phyloP scores from a whole-genome alignment of 495 filamentous ascomycete genomes.

The Trichocladium uniseriatum region DNA sequence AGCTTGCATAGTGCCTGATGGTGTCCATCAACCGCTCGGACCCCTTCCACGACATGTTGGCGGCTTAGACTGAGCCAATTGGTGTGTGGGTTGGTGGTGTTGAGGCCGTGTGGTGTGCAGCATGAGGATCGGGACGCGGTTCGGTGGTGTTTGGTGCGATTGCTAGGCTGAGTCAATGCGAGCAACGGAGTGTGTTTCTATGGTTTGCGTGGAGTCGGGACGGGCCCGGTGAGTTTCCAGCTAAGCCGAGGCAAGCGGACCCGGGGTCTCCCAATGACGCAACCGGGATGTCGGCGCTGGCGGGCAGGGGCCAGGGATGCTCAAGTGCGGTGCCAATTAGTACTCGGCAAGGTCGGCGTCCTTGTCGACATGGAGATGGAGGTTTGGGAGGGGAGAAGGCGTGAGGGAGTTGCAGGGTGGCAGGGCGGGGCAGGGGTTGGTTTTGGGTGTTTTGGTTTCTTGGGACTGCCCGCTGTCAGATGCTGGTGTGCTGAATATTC shows the following conservation, averaged over 20 bases:
- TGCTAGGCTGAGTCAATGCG: not conserved
- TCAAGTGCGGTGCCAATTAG: slow-evolving; percentile 9
- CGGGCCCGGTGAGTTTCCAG: slow-evolving; percentile 1
- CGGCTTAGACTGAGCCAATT: slow-evolving; percentile 27
- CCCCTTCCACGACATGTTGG: slow-evolving; percentile 78
- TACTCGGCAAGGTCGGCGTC: not conserved
- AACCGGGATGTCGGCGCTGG: not conserved
- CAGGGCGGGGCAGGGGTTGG: slow-evolving; percentile 3
- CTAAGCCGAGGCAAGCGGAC: slow-evolving; percentile 24
- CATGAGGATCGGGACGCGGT: slow-evolving; percentile 13
- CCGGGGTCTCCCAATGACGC: slow-evolving; percentile 11
- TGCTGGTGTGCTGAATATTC: slow-evolving; percentile 4
- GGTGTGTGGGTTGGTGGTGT: slow-evolving; percentile 21
- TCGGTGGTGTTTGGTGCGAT: not conserved
- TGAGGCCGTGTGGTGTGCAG: slow-evolving; percentile 19
- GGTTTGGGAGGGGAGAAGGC: not conserved
- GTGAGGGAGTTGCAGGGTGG: too few species aligned
- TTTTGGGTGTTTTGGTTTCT: not conserved
- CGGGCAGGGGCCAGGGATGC: slow-evolving; percentile 5
- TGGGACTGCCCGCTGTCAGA: not conserved
- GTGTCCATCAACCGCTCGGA: slow-evolving; percentile 88
- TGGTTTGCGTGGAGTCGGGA: slow-evolving; percentile 43
- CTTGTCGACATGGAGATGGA: not conserved
- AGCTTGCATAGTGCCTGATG: slow-evolving; percentile 97
- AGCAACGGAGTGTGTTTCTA: slow-evolving; percentile 49